Percentiles rank a stretch among this genome's conserved stretches.
phyloP scores from a whole-genome alignment of 2,329 filamentous ascomycete genomes.

The Beauveria rudraprayagi region DNA sequence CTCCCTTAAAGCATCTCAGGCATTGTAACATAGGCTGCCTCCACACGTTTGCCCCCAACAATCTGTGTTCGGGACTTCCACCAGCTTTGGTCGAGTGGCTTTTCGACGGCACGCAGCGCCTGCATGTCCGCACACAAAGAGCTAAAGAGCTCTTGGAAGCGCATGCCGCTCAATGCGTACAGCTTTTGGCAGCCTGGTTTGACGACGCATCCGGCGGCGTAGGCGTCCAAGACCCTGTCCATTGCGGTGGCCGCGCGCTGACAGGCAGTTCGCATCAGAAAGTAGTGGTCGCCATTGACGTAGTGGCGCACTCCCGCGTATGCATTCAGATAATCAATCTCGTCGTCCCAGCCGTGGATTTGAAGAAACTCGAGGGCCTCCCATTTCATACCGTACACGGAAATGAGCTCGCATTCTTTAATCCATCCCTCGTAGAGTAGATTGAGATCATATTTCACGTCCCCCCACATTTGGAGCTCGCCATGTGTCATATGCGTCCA shows the following conservation, averaged over 20 bases:
- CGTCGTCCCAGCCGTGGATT: conserved; percentile 9
- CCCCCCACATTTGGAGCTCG: neutral
- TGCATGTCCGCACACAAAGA: neutral
- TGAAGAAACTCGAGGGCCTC: conserved; percentile 9
- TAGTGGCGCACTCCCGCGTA: conserved; percentile 15
- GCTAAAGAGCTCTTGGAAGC: conserved; percentile 1
- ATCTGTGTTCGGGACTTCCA: neutral
- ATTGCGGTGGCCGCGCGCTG: conserved; percentile 14
- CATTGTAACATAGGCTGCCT: neutral
- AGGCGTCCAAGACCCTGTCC: neutral
- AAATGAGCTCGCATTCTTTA: conserved; percentile 5
- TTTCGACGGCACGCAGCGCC: neutral
- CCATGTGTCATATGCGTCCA: too few relatives aligned
- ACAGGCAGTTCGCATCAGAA: conserved; percentile 9
- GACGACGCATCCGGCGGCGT: neutral
- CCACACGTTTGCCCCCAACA: neutral
- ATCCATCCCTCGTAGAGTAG: neutral
- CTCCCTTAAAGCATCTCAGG: too few relatives aligned
- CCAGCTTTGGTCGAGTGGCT: neutral
- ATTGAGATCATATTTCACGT: neutral
- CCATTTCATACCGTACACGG: conserved; percentile 13
- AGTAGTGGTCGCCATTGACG: neutral
- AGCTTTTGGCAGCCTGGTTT: neutral
- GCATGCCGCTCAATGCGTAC: neutral
- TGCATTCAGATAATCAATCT: conserved; percentile 14